Evolutionary conservation across 441 rosid genomes (phyloP).

Genomic region (Rhodomyrtus psidioides): DNA sequence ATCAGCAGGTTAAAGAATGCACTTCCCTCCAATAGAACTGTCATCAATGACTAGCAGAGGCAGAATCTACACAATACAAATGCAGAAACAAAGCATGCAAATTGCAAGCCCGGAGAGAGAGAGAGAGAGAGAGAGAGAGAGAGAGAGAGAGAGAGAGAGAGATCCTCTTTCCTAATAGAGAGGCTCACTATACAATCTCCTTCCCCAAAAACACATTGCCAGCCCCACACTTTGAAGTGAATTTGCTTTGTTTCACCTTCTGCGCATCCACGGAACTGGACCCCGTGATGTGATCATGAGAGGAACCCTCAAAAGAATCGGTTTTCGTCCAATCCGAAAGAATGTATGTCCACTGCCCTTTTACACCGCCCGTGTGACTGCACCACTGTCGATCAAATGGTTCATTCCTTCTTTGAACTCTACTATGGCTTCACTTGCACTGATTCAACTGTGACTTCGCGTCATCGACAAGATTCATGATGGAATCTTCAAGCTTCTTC

Average conservation of each 20-base stretch:
- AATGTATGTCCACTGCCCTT: not conserved
- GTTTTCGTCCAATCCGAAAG: not conserved
- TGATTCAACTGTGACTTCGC: constrained; percentile 50
- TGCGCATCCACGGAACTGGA: not conserved
- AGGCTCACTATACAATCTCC: not conserved
- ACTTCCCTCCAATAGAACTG: not conserved
- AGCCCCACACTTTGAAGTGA: not conserved
- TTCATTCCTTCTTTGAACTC: not conserved
- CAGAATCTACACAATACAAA: not conserved
- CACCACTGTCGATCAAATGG: not conserved
- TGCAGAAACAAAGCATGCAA: not conserved
- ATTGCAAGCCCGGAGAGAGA: not conserved
- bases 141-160: not conserved
- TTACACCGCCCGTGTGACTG: not conserved
- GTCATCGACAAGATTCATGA: constrained; percentile 61
- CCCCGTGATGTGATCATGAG: not conserved
- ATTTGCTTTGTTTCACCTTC: not conserved
- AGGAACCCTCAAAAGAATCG: not conserved
- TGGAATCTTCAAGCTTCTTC: constrained; percentile 50
- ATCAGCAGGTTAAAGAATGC: too few relatives aligned
- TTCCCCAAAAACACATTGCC: not conserved
- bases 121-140: too few relatives aligned
- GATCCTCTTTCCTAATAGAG: not conserved
- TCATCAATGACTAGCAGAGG: not conserved
- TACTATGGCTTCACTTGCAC: constrained; percentile 52